Percentiles rank a stretch among this genome's conserved stretches.
These are phyloP conservation scores for Populus tomentosa DNA, from an alignment of 441 rosid species.

Conservation along the genomic window DNA sequence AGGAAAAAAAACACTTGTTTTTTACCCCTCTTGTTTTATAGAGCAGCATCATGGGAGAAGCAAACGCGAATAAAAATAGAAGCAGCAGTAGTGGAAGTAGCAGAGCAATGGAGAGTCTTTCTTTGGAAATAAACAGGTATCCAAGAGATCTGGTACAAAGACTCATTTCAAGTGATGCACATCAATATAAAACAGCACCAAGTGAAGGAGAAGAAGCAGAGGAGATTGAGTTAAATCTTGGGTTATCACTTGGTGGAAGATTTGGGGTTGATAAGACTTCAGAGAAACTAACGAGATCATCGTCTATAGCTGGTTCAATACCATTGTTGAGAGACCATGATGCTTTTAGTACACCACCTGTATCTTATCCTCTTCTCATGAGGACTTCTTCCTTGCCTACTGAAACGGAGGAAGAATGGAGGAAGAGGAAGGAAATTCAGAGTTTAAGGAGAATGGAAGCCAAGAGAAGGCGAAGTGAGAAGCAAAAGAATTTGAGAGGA, in stretches of 20 bases:
- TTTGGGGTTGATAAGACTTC: constrained; percentile 81
- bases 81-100: constrained; percentile 40
- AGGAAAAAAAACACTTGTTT: not conserved
- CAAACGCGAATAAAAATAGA: constrained; percentile 33
- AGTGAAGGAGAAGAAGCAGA: constrained; percentile 38
- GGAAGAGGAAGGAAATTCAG: constrained; percentile 91
- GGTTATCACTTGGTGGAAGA: constrained; percentile 79
- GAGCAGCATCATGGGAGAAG: constrained; percentile 41
- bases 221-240: constrained; percentile 75
- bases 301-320: constrained; percentile 63
- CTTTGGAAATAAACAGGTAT: constrained; percentile 48
- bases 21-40: not conserved
- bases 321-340: constrained; percentile 44
- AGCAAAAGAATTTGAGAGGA: constrained; percentile 56
- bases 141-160: constrained; percentile 82
- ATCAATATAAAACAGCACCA: constrained; percentile 22
- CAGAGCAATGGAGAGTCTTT: constrained; percentile 48
- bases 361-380: constrained; percentile 38
- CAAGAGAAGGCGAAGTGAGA: constrained; percentile 74
- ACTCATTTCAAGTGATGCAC: constrained; percentile 38
- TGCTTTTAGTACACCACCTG: constrained; percentile 16
- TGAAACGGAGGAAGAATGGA: constrained; percentile 91
- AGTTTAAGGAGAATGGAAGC: constrained; percentile 83
- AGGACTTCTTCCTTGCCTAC: constrained; percentile 82
- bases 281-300: constrained; percentile 54